These are phyloP conservation scores for Leccinum fuscescens DNA, from an alignment of 1,284 basidiomycete genomes.

Conservation along the genomic window DNA sequence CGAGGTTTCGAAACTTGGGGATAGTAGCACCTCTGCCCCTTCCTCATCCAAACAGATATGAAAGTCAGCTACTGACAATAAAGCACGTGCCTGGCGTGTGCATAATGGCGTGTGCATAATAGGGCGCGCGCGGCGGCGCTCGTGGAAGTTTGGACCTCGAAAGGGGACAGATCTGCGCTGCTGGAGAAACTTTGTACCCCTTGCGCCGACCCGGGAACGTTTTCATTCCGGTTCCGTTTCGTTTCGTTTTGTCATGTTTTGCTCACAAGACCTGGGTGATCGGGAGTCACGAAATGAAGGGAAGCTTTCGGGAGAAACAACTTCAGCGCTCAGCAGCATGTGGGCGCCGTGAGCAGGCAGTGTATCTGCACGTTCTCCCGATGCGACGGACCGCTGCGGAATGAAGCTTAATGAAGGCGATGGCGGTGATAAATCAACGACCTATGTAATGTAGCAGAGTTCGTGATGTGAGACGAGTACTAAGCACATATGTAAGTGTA, in stretches of 20 bases:
- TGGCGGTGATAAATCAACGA: neutral
- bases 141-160: neutral
- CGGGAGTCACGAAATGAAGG: neutral
- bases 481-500: neutral
- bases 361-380: neutral
- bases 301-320: too few relatives aligned
- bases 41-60: neutral
- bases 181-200: neutral
- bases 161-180: neutral
- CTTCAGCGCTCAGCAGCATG: neutral
- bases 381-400: neutral
- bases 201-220: neutral
- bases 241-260: neutral
- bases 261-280: neutral
- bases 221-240: neutral
- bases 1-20: neutral
- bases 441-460: neutral
- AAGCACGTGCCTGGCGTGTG: neutral
- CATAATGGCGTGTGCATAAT: neutral
- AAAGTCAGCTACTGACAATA: neutral
- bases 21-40: neutral
- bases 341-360: neutral
- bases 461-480: neutral
- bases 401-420: neutral
- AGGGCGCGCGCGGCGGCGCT: neutral